Conservation (phyloP, 129 eudicot genomes). For the Deinandra increscens region DNA sequence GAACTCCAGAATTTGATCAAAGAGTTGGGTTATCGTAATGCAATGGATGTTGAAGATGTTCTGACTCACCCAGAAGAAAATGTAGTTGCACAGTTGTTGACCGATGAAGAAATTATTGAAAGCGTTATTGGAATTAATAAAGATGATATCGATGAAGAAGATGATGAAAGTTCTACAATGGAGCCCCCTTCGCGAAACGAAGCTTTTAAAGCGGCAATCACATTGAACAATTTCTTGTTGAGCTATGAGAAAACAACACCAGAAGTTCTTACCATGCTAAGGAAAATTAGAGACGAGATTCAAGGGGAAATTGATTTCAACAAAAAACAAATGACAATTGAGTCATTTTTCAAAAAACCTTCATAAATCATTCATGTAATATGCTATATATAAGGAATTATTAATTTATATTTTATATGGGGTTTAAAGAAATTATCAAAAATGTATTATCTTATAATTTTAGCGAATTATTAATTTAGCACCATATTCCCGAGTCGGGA, state of each 20-base stretch:
- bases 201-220: constrained; percentile 25
- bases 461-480: constrained; percentile 39
- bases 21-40: too few species aligned
- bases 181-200: constrained; percentile 23
- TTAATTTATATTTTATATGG: too few species aligned
- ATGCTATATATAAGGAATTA: too few species aligned
- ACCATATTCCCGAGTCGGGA: constrained; percentile 35
- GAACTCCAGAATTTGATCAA: too few species aligned
- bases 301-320: too few species aligned
- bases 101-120: constrained; percentile 15
- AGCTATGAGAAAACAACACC: constrained; percentile 30
- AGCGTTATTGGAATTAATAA: constrained; percentile 18
- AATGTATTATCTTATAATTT: constrained; percentile 38
- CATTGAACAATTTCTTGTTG: constrained; percentile 30
- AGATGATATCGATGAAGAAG: constrained; percentile 20
- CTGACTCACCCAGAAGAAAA: too few species aligned
- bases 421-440: constrained; percentile 36
- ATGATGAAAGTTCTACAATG: constrained; percentile 21
- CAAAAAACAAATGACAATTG: too few species aligned
- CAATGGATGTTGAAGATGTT: too few species aligned
- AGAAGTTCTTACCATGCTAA: too few species aligned
- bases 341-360: too few species aligned
- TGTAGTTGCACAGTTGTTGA: constrained; percentile 16
- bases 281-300: too few species aligned
- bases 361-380: too few species aligned